A percentile compares a stretch with the other conserved stretches of the same genome.
Evolutionary conservation across 208 protist species (phyloP).

Genomic region (Acanthamoeba triangularis): DNA sequence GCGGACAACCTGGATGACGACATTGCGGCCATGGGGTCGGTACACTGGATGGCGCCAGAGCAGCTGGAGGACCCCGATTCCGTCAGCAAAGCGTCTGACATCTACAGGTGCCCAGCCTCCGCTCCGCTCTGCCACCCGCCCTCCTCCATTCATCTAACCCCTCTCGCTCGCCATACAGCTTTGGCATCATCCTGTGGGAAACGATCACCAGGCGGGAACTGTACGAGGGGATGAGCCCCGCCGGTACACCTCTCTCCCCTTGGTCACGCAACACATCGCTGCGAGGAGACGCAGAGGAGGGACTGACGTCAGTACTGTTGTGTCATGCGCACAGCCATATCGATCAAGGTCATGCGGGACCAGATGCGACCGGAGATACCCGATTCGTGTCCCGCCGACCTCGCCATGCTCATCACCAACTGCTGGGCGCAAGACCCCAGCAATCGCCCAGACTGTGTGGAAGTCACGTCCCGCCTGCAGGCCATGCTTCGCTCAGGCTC

Average conservation of each 20-base stretch:
- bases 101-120: neutral
- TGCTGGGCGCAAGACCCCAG: slow-evolving; percentile 3
- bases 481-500: neutral
- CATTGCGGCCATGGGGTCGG: neutral
- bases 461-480: slow-evolving; percentile 16
- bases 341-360: slow-evolving; percentile 10
- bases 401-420: neutral
- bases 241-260: neutral
- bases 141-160: neutral
- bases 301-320: neutral
- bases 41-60: slow-evolving; percentile 17
- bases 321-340: neutral
- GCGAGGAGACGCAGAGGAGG: neutral
- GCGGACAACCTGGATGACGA: neutral
- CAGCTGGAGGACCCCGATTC: neutral
- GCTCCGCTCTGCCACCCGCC: neutral
- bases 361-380: neutral
- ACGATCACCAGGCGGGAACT: neutral
- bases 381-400: neutral
- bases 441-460: neutral
- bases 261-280: neutral
- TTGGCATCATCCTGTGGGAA: slow-evolving; percentile 57
- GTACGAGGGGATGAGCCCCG: slow-evolving; percentile 26
- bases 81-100: neutral
- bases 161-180: neutral